Conservation (phyloP, 2,329 filamentous ascomycete genomes). For the Huntiella moniliformis region DNA sequence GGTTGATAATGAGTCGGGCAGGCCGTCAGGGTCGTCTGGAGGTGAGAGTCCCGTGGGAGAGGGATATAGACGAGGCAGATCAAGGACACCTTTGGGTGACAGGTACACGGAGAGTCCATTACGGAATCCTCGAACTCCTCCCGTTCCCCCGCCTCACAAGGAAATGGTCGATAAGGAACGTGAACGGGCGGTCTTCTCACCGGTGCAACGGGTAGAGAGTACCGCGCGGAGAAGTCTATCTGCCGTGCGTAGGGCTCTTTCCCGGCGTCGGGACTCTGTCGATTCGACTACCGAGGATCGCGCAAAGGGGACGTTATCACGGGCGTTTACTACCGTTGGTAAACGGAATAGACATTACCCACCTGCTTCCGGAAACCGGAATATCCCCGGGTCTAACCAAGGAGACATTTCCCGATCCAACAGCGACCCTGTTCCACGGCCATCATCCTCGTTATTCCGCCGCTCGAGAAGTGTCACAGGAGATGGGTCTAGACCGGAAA, state of each 20-base stretch:
- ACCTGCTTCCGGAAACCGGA: constrained; percentile 7
- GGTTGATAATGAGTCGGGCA: constrained; percentile 33
- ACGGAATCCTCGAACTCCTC: constrained; percentile 41
- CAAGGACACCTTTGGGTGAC: constrained; percentile 1
- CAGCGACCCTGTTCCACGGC: constrained; percentile 7
- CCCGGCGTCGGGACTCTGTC: constrained; percentile 26
- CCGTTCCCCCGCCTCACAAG: constrained; percentile 25
- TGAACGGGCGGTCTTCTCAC: too few relatives aligned
- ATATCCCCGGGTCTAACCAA: constrained; percentile 2
- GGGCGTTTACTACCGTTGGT: constrained; percentile 5
- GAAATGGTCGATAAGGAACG: too few relatives aligned
- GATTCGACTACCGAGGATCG: constrained; percentile 6
- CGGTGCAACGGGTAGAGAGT: constrained; percentile 10
- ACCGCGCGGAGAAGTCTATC: constrained; percentile 29
- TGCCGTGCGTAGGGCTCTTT: constrained; percentile 34
- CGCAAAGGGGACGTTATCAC: constrained; percentile 4
- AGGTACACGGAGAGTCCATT: constrained; percentile 22
- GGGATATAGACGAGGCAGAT: constrained; percentile 3
- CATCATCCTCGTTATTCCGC: constrained; percentile 4
- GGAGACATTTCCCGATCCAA: constrained; percentile 1
- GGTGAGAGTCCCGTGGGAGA: not conserved
- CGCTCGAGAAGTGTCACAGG: not conserved
- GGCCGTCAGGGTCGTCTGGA: constrained; percentile 26
- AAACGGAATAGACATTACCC: constrained; percentile 11
- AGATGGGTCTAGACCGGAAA: constrained; percentile 3